Evolutionary conservation across 2,329 filamentous ascomycete genomes (phyloP).

Genomic region (Leptodontidium sp.): DNA sequence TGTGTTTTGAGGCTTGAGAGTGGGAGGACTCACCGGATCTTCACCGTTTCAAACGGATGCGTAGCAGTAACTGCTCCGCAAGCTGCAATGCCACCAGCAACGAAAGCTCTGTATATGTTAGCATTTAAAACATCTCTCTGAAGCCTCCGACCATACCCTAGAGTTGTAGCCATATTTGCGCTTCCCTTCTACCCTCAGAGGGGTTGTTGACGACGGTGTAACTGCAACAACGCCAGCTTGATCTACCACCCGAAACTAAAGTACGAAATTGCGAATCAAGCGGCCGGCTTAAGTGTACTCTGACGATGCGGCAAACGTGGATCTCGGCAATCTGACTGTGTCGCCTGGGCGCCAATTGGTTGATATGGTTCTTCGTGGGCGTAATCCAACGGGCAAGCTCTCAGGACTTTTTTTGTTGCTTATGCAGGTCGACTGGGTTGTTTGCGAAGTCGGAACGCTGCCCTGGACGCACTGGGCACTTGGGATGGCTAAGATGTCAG

Average conservation of each 20-base stretch:
- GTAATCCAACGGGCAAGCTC: slow-evolving; percentile 1
- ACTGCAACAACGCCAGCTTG: slow-evolving; percentile 33
- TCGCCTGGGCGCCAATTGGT: slow-evolving; percentile 13
- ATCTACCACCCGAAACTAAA: slow-evolving; percentile 9
- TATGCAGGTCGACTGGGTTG: slow-evolving; percentile 13
- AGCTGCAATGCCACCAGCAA: slow-evolving; percentile 94
- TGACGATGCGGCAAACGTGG: not conserved
- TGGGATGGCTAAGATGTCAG: not conserved
- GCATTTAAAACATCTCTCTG: slow-evolving; percentile 14
- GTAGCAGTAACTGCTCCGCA: slow-evolving; percentile 98
- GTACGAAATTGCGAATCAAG: slow-evolving; percentile 10
- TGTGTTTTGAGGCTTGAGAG: not conserved
- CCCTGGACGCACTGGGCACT: not conserved
- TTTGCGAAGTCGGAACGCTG: slow-evolving; percentile 1
- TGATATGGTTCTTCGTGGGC: not conserved
- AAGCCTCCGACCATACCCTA: slow-evolving; percentile 51
- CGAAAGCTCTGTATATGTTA: slow-evolving; percentile 71
- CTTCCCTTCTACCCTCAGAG: slow-evolving; percentile 38
- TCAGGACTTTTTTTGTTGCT: slow-evolving; percentile 21
- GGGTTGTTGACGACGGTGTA: slow-evolving; percentile 24
- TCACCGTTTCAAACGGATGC: slow-evolving; percentile 98
- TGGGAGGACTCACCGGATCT: slow-evolving; percentile 76
- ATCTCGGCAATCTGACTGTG: slow-evolving; percentile 25
- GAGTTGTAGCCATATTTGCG: slow-evolving; percentile 60
- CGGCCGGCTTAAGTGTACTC: not conserved